Evolutionary conservation across 257 asterid species (phyloP), one percentile per base, ranked within the genome.

Genomic region (Solanum chilense): DNA sequence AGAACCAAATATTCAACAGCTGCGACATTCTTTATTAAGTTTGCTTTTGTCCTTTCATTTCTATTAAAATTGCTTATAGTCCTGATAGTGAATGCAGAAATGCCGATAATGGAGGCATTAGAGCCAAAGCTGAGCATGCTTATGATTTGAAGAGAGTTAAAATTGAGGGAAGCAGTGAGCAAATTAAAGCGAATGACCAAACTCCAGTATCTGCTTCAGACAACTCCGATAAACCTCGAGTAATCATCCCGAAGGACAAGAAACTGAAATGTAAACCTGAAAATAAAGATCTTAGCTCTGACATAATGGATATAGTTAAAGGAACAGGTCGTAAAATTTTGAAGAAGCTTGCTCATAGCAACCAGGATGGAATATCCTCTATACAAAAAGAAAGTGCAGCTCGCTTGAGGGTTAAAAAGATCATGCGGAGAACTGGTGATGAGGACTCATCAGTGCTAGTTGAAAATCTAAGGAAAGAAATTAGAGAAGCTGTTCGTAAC

Each of bases 341-440:
- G 83, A 93, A 91, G 89, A 91, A 89, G 90, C 84, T 66, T 81
- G 90, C 89, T 62, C 85, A 33, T 31, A 85, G 90, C 86, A 86
- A 83, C 87, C 86, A 90, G 75, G 88, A 92, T 44, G 87, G 84
- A 62, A 83, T 23, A 27, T 80, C 90, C 86, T 86, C 92, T 49
- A 91, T 85, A 81, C 96, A 94, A 88, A 88, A 89, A 89, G 98
- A 92, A 85, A 91, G 83, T 87, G 90, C 94, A 6, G 90, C 94
- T 58, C 93, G 97, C 69, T 90, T 97, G 90, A 93, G 99, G 94
- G 94, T 97, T 39, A 97, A 97, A 91, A 97, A 97, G 94, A 96
- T 97, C 87, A 91, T 97, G 99, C 92, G 98, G 88, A 92, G 98
- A 91, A 82, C 93, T 83, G 93, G 89, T 75, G 93, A 92, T 86